These are phyloP conservation scores for Colletotrichum noveboracense DNA, from an alignment of 2,329 filamentous ascomycete species.

Conservation along the genomic window DNA sequence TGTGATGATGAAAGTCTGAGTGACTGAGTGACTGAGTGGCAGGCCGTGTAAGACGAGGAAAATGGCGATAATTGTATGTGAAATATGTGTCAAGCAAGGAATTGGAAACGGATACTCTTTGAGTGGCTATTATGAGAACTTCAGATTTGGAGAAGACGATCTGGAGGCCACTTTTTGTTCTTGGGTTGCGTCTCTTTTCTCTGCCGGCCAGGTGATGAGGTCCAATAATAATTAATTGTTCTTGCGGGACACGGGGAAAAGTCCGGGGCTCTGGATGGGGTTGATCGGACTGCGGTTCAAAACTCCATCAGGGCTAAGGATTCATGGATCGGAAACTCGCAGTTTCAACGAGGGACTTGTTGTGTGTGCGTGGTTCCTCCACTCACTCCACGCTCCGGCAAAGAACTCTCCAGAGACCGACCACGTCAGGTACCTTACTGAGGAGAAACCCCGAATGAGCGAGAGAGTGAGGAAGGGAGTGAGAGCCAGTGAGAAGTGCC, in stretches of 20 bases:
- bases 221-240: constrained; percentile 9
- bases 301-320: not conserved
- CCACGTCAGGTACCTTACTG: not conserved
- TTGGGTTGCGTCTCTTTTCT: not conserved
- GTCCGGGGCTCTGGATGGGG: constrained; percentile 6
- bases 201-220: not conserved
- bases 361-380: not conserved
- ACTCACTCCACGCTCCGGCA: constrained; percentile 1
- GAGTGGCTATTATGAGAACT: not conserved
- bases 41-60: not conserved
- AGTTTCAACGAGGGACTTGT: not conserved
- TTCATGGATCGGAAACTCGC: constrained; percentile 1
- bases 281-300: not conserved
- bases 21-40: not conserved
- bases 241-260: constrained; percentile 19
- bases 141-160: not conserved
- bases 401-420: constrained; percentile 14
- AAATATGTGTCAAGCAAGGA: not conserved
- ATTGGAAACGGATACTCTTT: not conserved
- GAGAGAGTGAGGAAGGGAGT: not conserved
- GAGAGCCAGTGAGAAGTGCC: constrained; percentile 7
- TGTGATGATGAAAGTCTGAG: not conserved
- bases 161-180: constrained; percentile 6
- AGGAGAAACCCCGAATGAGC: not conserved
- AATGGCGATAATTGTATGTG: not conserved